Evolutionary conservation across 257 asterid genomes (phyloP).

Genomic region (Anisodus tanguticus): DNA sequence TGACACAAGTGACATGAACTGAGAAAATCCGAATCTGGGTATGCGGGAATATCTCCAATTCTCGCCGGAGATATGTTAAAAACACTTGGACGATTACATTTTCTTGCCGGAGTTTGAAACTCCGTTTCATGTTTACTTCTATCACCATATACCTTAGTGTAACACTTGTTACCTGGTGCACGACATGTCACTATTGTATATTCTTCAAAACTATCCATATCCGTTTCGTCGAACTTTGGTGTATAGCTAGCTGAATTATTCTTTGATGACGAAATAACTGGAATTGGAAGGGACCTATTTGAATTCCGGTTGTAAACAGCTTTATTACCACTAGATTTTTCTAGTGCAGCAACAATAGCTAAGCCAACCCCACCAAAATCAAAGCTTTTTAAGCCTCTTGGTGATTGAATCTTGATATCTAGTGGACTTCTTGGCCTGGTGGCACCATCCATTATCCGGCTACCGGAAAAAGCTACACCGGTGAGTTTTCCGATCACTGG

Average conservation of each 20-base stretch:
- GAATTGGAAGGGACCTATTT: constrained; percentile 66
- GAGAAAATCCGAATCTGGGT: constrained; percentile 73
- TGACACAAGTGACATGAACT: constrained; percentile 68
- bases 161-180: constrained; percentile 54
- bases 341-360: constrained; percentile 86
- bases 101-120: background rate
- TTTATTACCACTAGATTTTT: constrained; percentile 45
- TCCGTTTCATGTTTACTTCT: constrained; percentile 34
- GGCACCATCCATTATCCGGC: constrained; percentile 37
- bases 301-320: constrained; percentile 52
- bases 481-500: constrained; percentile 65
- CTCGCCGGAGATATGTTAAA: constrained; percentile 71
- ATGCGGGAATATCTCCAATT: constrained; percentile 34
- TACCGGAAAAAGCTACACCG: constrained; percentile 48
- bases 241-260: constrained; percentile 24
- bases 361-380: constrained; percentile 82
- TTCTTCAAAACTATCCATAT: constrained; percentile 54
- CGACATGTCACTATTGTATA: constrained; percentile 72
- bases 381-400: constrained; percentile 52
- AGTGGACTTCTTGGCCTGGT: constrained; percentile 50
- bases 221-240: constrained; percentile 36
- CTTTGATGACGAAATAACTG: constrained; percentile 44
- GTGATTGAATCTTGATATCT: constrained; percentile 58
- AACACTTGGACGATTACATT: constrained; percentile 45
- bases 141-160: constrained; percentile 59